phyloP scores from a whole-genome alignment of 2,329 filamentous ascomycete species.

The Penicillium sp. region DNA sequence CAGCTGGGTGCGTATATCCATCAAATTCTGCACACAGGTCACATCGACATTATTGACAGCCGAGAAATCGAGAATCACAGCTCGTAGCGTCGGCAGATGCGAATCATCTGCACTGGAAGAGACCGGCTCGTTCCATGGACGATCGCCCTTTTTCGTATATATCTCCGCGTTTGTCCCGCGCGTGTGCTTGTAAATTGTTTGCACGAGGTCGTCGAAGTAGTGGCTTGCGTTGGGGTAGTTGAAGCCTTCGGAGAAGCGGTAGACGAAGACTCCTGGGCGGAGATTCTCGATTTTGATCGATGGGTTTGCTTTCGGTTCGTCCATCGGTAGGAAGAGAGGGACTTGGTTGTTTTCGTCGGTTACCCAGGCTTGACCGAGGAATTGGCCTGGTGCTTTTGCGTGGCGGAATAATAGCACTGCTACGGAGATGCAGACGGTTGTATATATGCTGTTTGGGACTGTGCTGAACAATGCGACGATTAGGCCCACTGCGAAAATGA shows the following conservation, averaged over 20 bases:
- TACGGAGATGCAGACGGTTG: conserved; percentile 71
- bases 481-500: conserved; percentile 88
- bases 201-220: conserved; percentile 72
- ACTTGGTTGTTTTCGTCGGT: conserved; percentile 42
- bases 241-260: conserved; percentile 86
- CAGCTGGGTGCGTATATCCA: conserved; percentile 90
- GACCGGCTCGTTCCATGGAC: conserved; percentile 90
- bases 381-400: conserved; percentile 72
- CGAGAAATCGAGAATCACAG: conserved; percentile 84
- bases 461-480: conserved; percentile 77
- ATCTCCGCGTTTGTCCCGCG: conserved; percentile 67
- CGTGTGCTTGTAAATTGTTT: conserved; percentile 65
- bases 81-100: conserved; percentile 67
- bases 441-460: conserved; percentile 89
- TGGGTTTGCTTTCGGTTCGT: conserved; percentile 80
- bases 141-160: conserved; percentile 66
- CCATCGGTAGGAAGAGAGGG: conserved; percentile 68
- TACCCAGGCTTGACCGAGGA: conserved; percentile 63
- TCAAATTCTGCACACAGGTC: conserved; percentile 82
- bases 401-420: conserved; percentile 76
- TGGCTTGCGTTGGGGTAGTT: conserved; percentile 88
- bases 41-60: conserved; percentile 89
- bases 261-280: conserved; percentile 88
- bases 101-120: conserved; percentile 44
- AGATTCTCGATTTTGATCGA: conserved; percentile 69